Base-by-base conservation (phyloP, 2,329 filamentous ascomycete genomes). In the Zymoseptoria ardabiliae region DNA sequence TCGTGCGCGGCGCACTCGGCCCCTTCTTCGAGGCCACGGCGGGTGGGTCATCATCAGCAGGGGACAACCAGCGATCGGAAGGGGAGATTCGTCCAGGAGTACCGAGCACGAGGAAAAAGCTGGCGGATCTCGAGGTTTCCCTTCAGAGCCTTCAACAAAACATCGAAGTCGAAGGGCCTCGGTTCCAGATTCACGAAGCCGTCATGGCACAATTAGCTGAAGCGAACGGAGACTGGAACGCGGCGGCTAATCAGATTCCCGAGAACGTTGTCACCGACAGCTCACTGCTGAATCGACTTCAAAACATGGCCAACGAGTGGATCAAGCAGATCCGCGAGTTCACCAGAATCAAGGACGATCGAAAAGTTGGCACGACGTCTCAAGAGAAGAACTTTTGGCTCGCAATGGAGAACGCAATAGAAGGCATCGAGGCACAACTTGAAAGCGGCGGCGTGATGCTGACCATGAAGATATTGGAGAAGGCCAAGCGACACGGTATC, bases 371-470 rank as follows among this genome's bases (percentile, higher is more conserved):
- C 30, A 96, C 91, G 21, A 94, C 94, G 30, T 93, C 90, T 58
- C 94, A 97, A 74, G 94, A 99, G 75, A 96, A 99, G 74, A 97
- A 97, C 74, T 99, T 99, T 72, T 99, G 94, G 94, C 76, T 99
- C 55, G 95, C 91, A 1, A 96, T 99, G 89, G 95, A 99, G 75
- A 89, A 88, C 17, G 90, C 92, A 4, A 77, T 99, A 64, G 92
- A 97, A 73, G 88, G 88, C 25, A 96, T 99, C 61, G 93, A 97
- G 73, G 84, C 82, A 49, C 93, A 97, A 74, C 82, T 99, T 58
- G 82, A 87, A 63, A 91, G 92, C 65, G 90, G 96, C 58, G 94
- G 94, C 25, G 93, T 99, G 20, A 82, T 85, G 67, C 77, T 99
- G 69, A 97, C 95, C 0, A 83, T 99, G 72, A 93, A 97, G 68